These are phyloP conservation scores for Saccharomycopsis phalli DNA, from an alignment of 1,139 yeast species.

Conservation along the genomic window DNA sequence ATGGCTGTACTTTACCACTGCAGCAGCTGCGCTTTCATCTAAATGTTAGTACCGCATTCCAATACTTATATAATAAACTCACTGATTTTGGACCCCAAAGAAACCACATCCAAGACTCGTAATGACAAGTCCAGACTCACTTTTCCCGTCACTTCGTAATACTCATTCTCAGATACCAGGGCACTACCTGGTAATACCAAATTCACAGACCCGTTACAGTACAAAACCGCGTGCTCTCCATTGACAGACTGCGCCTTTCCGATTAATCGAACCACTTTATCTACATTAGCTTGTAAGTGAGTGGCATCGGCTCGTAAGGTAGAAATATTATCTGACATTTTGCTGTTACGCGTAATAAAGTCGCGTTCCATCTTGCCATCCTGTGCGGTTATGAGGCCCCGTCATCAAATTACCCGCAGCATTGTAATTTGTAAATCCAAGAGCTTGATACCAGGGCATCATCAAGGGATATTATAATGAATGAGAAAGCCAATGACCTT, in stretches of 20 bases:
- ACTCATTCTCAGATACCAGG: slow-evolving; percentile 9
- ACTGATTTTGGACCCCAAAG: slow-evolving; percentile 10
- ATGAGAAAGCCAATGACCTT: neutral
- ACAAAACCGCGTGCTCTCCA: slow-evolving; percentile 7
- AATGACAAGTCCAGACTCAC: slow-evolving; percentile 12
- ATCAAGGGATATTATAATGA: neutral
- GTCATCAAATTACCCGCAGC: neutral
- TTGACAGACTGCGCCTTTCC: slow-evolving; percentile 14
- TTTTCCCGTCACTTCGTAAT: slow-evolving; percentile 18
- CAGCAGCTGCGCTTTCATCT: slow-evolving; percentile 18
- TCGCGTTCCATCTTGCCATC: neutral
- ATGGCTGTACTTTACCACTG: slow-evolving; percentile 17
- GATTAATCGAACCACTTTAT: slow-evolving; percentile 14
- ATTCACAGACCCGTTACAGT: slow-evolving; percentile 11
- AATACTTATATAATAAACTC: slow-evolving; percentile 1
- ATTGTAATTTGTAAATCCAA: neutral
- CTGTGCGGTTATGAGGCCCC: neutral
- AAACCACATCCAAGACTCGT: slow-evolving; percentile 11
- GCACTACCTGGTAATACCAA: slow-evolving; percentile 14
- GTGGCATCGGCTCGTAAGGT: slow-evolving; percentile 15
- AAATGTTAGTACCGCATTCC: slow-evolving; percentile 1
- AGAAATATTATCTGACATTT: neutral
- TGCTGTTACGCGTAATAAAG: neutral
- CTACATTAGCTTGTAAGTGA: slow-evolving; percentile 2
- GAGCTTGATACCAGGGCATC: neutral